Conservation (phyloP, 202 grass and related monocot species). For the Setaria italica region DNA sequence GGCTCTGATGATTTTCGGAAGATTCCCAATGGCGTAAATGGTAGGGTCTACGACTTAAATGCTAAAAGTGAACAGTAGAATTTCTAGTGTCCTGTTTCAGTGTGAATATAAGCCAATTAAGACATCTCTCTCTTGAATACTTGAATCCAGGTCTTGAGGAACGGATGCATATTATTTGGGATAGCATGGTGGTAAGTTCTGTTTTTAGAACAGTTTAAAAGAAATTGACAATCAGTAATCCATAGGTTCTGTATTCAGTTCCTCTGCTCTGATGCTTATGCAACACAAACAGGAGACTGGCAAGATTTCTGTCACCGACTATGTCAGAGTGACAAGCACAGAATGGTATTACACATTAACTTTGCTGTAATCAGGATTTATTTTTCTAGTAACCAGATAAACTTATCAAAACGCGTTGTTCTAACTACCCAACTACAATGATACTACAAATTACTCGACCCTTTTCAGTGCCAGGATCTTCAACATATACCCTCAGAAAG, state of each 20-base stretch:
- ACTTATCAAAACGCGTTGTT: background rate
- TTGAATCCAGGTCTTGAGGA: conserved; percentile 77
- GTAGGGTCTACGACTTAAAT: conserved; percentile 38
- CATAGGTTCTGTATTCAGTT: conserved; percentile 21
- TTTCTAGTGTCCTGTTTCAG: background rate
- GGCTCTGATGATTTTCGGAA: conserved; percentile 91
- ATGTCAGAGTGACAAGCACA: conserved; percentile 88
- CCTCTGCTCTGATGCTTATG: conserved; percentile 44
- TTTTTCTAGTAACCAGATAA: conserved; percentile 16
- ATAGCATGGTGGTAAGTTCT: conserved; percentile 93
- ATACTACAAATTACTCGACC: conserved; percentile 32
- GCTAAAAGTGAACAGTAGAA: background rate
- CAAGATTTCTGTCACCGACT: conserved; percentile 79
- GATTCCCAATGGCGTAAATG: conserved; percentile 97
- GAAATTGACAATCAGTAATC: conserved; percentile 4
- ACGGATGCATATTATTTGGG: conserved; percentile 97
- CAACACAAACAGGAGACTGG: conserved; percentile 70
- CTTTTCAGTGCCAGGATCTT: conserved; percentile 87
- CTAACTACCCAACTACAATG: background rate
- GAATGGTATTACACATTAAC: conserved; percentile 66
- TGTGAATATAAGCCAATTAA: conserved; percentile 8
- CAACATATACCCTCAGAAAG: conserved; percentile 92
- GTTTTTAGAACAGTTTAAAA: conserved; percentile 24
- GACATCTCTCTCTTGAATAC: conserved; percentile 28
- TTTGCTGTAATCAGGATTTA: conserved; percentile 24